Conservation (phyloP, 2,329 filamentous ascomycete genomes). For the Pestalotiopsis sp. region DNA sequence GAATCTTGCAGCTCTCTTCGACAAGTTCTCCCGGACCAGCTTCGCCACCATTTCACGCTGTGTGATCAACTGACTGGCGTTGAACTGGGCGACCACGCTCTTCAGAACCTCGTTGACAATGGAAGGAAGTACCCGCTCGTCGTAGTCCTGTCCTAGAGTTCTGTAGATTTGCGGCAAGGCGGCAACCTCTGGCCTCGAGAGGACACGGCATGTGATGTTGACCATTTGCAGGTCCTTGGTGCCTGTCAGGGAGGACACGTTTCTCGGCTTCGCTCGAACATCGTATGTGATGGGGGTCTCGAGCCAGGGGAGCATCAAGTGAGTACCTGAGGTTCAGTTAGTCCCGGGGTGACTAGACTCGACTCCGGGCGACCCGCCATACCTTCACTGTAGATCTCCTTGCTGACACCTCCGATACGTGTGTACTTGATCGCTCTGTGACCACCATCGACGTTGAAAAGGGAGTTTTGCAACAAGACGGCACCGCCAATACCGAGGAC, state of each 20-base stretch:
- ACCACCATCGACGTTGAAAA: constrained; percentile 92
- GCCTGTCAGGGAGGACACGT: constrained; percentile 93
- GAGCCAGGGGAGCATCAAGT: constrained; percentile 94
- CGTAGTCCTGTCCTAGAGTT: constrained; percentile 92
- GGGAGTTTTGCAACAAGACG: constrained; percentile 59
- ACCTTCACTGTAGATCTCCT: constrained; percentile 97
- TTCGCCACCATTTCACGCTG: constrained; percentile 96
- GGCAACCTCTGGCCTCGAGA: constrained; percentile 85
- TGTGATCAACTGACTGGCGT: constrained; percentile 96
- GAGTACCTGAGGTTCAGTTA: constrained; percentile 66
- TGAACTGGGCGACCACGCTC: constrained; percentile 98
- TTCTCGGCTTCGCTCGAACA: constrained; percentile 95
- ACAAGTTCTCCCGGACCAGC: constrained; percentile 90
- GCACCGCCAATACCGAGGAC: constrained; percentile 50
- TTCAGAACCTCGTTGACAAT: constrained; percentile 99
- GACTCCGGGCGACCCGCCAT: constrained; percentile 23
- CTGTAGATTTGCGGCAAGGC: constrained; percentile 96
- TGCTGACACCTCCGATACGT: constrained; percentile 87
- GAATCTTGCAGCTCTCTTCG: constrained; percentile 88
- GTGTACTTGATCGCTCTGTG: constrained; percentile 99
- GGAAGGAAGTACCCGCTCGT: constrained; percentile 93
- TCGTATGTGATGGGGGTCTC: constrained; percentile 97
- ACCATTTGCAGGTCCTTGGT: constrained; percentile 99
- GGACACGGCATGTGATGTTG: constrained; percentile 99
- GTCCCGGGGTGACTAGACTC: constrained; percentile 14